Evolutionary conservation across 805 yeast genomes (phyloP).

Genomic region (Wickerhamomyces ciferrii): DNA sequence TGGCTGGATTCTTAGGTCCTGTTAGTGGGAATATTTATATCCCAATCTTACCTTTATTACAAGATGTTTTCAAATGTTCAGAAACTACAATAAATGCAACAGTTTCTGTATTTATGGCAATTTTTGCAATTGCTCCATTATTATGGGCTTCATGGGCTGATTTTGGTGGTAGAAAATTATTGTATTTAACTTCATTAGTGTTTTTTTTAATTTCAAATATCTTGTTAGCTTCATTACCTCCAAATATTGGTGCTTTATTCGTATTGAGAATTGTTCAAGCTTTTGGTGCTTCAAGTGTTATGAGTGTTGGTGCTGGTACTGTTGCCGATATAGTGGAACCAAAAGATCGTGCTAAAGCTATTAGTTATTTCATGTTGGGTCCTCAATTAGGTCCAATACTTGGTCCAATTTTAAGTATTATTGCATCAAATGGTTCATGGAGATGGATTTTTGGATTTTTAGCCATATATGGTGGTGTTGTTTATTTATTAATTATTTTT

Average conservation of each 20-base stretch:
- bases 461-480: slow-evolving; percentile 59
- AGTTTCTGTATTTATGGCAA: slow-evolving; percentile 51
- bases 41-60: slow-evolving; percentile 44
- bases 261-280: slow-evolving; percentile 69
- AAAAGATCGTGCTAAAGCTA: slow-evolving; percentile 68
- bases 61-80: slow-evolving; percentile 34
- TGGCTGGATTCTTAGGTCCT: slow-evolving; percentile 52
- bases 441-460: slow-evolving; percentile 79
- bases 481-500: slow-evolving; percentile 44
- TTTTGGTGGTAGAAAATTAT: slow-evolving; percentile 58
- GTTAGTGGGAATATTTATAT: slow-evolving; percentile 53
- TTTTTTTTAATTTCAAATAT: slow-evolving; percentile 59
- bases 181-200: slow-evolving; percentile 50
- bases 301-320: slow-evolving; percentile 89
- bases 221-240: slow-evolving; percentile 55
- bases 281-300: slow-evolving; percentile 83
- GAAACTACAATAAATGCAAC: slow-evolving; percentile 46
- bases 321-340: slow-evolving; percentile 70
- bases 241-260: slow-evolving; percentile 65
- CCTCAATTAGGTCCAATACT: slow-evolving; percentile 83
- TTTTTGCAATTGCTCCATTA: slow-evolving; percentile 50
- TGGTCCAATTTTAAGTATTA: slow-evolving; percentile 80
- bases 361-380: slow-evolving; percentile 82
- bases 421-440: slow-evolving; percentile 70
- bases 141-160: slow-evolving; percentile 55